Percentiles rank a stretch among this genome's conserved stretches.
Conservation (phyloP, 768 basidiomycete species). For the Serendipita sp. region DNA sequence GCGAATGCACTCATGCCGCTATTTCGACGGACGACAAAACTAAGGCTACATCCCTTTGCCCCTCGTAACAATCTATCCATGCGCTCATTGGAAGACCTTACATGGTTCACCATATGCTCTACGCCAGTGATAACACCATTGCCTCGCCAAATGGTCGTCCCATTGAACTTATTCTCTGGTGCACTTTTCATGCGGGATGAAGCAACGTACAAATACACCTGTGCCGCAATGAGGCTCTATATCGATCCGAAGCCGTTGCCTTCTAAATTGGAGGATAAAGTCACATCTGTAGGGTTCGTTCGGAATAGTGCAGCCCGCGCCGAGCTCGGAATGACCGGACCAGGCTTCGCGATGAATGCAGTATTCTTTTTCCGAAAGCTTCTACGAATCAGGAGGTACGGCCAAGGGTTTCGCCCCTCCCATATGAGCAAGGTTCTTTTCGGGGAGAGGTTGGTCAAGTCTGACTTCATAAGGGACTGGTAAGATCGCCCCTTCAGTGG, state of each 20-base stretch:
- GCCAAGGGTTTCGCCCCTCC: not conserved
- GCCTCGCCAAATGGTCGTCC: conserved; percentile 9
- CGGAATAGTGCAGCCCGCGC: not conserved
- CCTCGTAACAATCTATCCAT: conserved; percentile 22
- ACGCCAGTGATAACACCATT: conserved; percentile 7
- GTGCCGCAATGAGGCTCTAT: conserved; percentile 23
- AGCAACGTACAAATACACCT: conserved; percentile 20
- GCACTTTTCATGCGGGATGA: conserved; percentile 26
- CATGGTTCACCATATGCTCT: conserved; percentile 18
- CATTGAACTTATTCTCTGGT: conserved; percentile 28
- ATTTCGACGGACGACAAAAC: conserved; percentile 20
- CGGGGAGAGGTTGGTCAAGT: not conserved
- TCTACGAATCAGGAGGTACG: not conserved
- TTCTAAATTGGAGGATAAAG: not conserved
- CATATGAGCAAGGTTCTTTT: not conserved
- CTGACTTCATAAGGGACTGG: not conserved
- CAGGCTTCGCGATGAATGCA: not conserved
- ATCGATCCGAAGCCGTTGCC: not conserved
- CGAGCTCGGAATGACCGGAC: not conserved
- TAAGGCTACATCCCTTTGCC: conserved; percentile 29
- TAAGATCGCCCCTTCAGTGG: too few relatives aligned
- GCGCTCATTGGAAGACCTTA: conserved; percentile 23
- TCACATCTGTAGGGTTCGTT: not conserved
- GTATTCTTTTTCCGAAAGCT: not conserved
- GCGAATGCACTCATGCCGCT: conserved; percentile 23